Evolutionary conservation across 495 filamentous ascomycete species (phyloP).

Genomic region (Corynascus novoguineensis): DNA sequence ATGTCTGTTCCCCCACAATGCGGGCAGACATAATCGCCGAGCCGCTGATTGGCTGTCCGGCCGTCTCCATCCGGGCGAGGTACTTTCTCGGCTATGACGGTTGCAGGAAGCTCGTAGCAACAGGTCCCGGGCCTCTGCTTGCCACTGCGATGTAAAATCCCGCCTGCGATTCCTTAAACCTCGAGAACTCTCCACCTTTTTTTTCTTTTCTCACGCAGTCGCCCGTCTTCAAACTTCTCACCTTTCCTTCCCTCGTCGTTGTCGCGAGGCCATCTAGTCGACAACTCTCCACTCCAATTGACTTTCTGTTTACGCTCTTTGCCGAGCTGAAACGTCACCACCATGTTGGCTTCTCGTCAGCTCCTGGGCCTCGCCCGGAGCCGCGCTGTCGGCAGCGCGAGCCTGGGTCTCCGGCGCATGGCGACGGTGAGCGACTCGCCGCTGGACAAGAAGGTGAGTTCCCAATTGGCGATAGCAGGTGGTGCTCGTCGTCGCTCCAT

Average conservation of each 20-base stretch:
- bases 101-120: slow-evolving; percentile 23
- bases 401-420: slow-evolving; percentile 50
- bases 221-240: background rate
- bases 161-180: slow-evolving; percentile 25
- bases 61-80: slow-evolving; percentile 28
- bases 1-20: slow-evolving; percentile 30
- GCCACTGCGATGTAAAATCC: slow-evolving; percentile 33
- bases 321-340: slow-evolving; percentile 35
- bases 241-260: slow-evolving; percentile 10
- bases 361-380: slow-evolving; percentile 48
- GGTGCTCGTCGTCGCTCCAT: background rate
- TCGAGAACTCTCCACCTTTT: slow-evolving; percentile 32
- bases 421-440: slow-evolving; percentile 49
- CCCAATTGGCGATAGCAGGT: background rate
- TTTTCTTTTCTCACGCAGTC: slow-evolving; percentile 18
- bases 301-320: slow-evolving; percentile 17
- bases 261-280: slow-evolving; percentile 25
- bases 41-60: slow-evolving; percentile 22
- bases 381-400: slow-evolving; percentile 41
- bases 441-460: slow-evolving; percentile 49
- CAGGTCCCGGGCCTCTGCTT: slow-evolving; percentile 19
- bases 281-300: slow-evolving; percentile 34
- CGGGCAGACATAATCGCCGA: slow-evolving; percentile 23
- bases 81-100: slow-evolving; percentile 35
- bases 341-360: slow-evolving; percentile 53